phyloP scores from a whole-genome alignment of 1,284 basidiomycete species.

The Cryptococcus maquisensis region DNA sequence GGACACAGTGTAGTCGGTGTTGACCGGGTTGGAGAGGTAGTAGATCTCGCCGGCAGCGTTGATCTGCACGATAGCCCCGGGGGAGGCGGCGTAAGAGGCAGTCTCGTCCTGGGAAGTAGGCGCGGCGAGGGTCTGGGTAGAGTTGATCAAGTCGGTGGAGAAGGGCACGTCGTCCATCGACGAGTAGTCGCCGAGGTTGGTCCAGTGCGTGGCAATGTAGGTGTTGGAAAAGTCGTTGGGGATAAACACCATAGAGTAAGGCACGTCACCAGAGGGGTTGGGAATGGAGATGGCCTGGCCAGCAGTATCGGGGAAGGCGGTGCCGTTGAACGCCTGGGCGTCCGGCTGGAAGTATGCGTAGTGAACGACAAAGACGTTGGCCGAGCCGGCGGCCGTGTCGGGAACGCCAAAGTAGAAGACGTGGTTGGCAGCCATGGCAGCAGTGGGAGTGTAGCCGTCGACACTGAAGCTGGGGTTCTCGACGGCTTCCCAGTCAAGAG shows the following conservation, averaged over 20 bases:
- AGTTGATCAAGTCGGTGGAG: conserved; percentile 56
- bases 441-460: conserved; percentile 31
- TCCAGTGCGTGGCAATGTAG: conserved; percentile 61
- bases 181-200: conserved; percentile 37
- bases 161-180: conserved; percentile 35
- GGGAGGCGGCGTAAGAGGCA: conserved; percentile 69
- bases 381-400: conserved; percentile 60
- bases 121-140: conserved; percentile 65
- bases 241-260: conserved; percentile 63
- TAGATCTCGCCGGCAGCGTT: conserved; percentile 62
- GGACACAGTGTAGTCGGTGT: conserved; percentile 40
- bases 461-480: conserved; percentile 56
- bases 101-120: conserved; percentile 63
- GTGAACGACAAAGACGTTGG: conserved; percentile 80
- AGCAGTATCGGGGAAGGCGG: conserved; percentile 66
- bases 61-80: conserved; percentile 69
- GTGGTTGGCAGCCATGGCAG: conserved; percentile 45
- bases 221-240: conserved; percentile 73
- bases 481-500: conserved; percentile 62
- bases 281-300: conserved; percentile 76
- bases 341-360: conserved; percentile 56
- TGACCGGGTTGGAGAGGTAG: conserved; percentile 60
- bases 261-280: conserved; percentile 54
- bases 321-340: conserved; percentile 43
- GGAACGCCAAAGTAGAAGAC: conserved; percentile 69